Percentiles rank a stretch among this genome's conserved stretches.
Conservation (phyloP, 306 rosid species). For the Mimosa bimucronata region DNA sequence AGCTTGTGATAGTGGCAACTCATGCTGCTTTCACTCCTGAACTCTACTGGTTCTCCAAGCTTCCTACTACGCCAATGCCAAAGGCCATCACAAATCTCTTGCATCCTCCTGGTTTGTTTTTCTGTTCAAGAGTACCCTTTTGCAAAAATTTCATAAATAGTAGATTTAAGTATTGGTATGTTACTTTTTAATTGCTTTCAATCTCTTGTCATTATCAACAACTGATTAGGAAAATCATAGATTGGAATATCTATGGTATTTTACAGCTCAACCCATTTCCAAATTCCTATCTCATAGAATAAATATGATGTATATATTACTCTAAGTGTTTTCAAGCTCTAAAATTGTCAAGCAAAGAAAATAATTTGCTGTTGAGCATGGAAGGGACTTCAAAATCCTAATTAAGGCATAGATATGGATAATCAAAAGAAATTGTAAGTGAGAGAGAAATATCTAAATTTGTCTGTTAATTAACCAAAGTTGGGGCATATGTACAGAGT, state of each 20-base stretch:
- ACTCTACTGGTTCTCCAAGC: conserved; percentile 64
- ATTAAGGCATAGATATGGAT: neutral
- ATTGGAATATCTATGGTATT: too few species aligned
- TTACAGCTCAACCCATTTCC: neutral
- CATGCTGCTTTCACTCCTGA: conserved; percentile 67
- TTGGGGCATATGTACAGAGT: conserved; percentile 37
- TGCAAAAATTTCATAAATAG: neutral
- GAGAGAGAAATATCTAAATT: neutral
- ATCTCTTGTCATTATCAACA: neutral
- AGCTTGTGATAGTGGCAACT: conserved; percentile 54
- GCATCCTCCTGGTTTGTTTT: conserved; percentile 48
- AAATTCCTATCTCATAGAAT: neutral
- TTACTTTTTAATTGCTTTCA: neutral
- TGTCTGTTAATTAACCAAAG: neutral
- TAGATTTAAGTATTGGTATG: neutral
- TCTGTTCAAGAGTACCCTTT: neutral
- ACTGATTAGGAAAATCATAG: neutral
- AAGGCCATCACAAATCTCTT: conserved; percentile 59
- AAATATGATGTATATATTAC: neutral
- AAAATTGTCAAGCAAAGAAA: neutral
- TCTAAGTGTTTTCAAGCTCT: neutral
- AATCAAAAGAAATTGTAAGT: neutral
- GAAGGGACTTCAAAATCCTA: neutral
- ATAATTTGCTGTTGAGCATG: neutral
- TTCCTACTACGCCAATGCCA: conserved; percentile 67